Percentiles rank a stretch among this genome's conserved stretches.
These are phyloP conservation scores for Wickerhamomyces alni DNA, from an alignment of 805 yeast species.

Conservation along the genomic window DNA sequence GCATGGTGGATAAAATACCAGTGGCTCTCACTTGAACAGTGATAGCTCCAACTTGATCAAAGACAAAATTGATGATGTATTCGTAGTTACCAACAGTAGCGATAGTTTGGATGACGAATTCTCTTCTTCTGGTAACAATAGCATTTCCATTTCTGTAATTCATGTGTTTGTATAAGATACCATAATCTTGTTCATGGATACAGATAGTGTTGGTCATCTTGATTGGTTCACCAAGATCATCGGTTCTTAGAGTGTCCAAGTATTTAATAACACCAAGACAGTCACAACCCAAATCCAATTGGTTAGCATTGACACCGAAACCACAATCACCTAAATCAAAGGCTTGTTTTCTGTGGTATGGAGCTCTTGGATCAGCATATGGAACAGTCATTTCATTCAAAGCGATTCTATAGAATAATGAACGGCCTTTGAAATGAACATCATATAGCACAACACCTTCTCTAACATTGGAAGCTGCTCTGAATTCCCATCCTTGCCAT, in stretches of 20 bases:
- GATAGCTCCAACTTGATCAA: slow-evolving; percentile 74
- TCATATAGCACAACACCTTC: slow-evolving; percentile 78
- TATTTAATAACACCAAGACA: slow-evolving; percentile 77
- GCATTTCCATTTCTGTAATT: slow-evolving; percentile 69
- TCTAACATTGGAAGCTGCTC: slow-evolving; percentile 63
- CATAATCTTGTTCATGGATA: slow-evolving; percentile 77
- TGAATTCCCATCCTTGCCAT: slow-evolving; percentile 86
- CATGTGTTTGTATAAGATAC: slow-evolving; percentile 71
- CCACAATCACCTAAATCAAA: slow-evolving; percentile 85
- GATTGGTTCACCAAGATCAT: slow-evolving; percentile 55
- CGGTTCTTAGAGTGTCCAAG: slow-evolving; percentile 53
- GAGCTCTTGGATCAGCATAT: slow-evolving; percentile 79
- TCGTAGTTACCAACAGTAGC: slow-evolving; percentile 85
- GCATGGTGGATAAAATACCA: slow-evolving; percentile 82
- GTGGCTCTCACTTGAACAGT: slow-evolving; percentile 80
- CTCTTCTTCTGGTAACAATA: slow-evolving; percentile 68
- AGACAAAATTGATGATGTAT: slow-evolving; percentile 64
- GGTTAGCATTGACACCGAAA: slow-evolving; percentile 68
- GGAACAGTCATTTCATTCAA: slow-evolving; percentile 86
- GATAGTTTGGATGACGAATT: slow-evolving; percentile 71
- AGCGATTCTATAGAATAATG: slow-evolving; percentile 64
- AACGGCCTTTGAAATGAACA: slow-evolving; percentile 69
- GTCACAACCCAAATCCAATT: slow-evolving; percentile 69
- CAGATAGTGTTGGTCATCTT: slow-evolving; percentile 67
- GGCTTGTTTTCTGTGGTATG: slow-evolving; percentile 82